phyloP scores from a whole-genome alignment of 2,329 filamentous ascomycete species.

The Cladophialophora exuberans region DNA sequence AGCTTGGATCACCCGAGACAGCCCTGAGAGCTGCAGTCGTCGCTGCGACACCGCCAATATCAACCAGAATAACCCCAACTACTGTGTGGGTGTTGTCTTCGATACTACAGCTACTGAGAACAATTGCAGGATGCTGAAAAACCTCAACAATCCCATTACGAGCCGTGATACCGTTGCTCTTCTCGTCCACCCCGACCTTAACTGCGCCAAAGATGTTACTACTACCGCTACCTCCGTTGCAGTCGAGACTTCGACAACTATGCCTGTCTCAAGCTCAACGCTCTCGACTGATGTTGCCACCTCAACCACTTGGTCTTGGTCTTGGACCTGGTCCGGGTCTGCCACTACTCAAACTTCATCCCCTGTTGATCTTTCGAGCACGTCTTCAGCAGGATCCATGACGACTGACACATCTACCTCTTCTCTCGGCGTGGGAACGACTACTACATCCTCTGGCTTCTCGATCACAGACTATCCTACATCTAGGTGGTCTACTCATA shows the following conservation, averaged over 20 bases:
- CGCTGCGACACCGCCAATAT: conserved; percentile 20
- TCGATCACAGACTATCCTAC: background rate
- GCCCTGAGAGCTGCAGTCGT: conserved; percentile 12
- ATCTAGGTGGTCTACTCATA: too few relatives aligned
- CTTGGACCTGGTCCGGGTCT: too few relatives aligned
- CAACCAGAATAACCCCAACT: conserved; percentile 8
- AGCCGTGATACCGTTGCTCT: conserved; percentile 14
- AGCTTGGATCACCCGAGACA: background rate
- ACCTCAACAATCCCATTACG: background rate
- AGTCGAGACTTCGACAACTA: background rate
- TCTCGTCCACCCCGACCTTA: conserved; percentile 3
- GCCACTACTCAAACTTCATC: background rate
- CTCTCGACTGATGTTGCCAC: background rate
- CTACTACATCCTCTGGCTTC: background rate
- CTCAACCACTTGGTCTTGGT: background rate
- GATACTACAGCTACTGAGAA: conserved; percentile 6
- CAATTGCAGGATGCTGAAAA: conserved; percentile 20
- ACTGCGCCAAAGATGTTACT: conserved; percentile 10
- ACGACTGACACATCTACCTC: background rate
- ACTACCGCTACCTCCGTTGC: conserved; percentile 4
- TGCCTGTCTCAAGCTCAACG: background rate
- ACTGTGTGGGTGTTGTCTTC: conserved; percentile 22
- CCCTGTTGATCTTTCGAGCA: background rate
- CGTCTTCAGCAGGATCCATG: background rate
- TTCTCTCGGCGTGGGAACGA: background rate